Percentiles rank a stretch among this genome's conserved stretches.
These are phyloP conservation scores for Malus sieversii DNA, from an alignment of 306 rosid genomes.

Conservation along the genomic window DNA sequence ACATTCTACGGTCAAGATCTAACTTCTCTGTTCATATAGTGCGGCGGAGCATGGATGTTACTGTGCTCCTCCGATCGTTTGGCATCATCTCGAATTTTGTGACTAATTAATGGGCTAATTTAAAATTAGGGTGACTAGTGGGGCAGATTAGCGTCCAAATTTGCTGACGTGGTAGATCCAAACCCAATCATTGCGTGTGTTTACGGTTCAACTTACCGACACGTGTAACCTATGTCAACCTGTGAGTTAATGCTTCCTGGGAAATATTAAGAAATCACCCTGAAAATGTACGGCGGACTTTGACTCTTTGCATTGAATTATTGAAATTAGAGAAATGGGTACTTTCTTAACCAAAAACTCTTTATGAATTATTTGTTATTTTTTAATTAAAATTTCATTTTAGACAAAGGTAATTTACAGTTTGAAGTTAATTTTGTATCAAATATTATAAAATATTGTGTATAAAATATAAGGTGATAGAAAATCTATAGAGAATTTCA, in stretches of 20 bases:
- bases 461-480: no score
- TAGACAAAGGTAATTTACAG: no score
- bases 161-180: constrained; percentile 29
- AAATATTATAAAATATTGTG: no score
- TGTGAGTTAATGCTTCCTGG: neutral
- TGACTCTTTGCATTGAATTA: neutral
- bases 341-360: no score
- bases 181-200: constrained; percentile 27
- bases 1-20: constrained; percentile 11
- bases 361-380: no score
- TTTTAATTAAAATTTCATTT: no score
- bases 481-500: no score
- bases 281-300: no score
- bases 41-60: constrained; percentile 6
- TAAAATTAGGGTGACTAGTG: neutral
- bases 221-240: constrained; percentile 20
- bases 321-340: neutral
- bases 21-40: constrained; percentile 9
- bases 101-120: constrained; percentile 19
- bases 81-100: neutral
- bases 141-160: constrained; percentile 20
- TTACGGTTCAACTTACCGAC: constrained; percentile 16
- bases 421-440: no score
- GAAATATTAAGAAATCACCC: neutral
- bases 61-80: constrained; percentile 10